Conservation (phyloP, 257 asterid genomes). For the Thymus mandschuricus region DNA sequence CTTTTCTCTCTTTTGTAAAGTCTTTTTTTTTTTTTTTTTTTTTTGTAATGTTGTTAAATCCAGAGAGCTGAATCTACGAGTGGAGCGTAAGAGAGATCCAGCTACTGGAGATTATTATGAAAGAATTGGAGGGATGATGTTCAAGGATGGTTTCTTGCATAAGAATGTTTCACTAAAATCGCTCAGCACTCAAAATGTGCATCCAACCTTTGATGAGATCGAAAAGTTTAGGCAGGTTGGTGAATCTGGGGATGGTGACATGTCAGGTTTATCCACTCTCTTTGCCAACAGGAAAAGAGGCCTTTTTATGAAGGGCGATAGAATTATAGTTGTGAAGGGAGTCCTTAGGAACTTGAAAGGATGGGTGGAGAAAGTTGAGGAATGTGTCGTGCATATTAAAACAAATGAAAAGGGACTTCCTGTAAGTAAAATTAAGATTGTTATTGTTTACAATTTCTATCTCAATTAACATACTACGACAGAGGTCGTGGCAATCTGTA, state of each 20-base stretch:
- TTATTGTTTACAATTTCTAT: background rate
- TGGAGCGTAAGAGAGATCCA: constrained; percentile 79
- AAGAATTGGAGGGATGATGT: constrained; percentile 85
- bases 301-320: constrained; percentile 91
- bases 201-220: constrained; percentile 92
- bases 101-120: constrained; percentile 80
- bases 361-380: constrained; percentile 94
- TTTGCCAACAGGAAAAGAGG: constrained; percentile 87
- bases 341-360: constrained; percentile 88
- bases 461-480: no score
- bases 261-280: constrained; percentile 75
- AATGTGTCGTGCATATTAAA: constrained; percentile 83
- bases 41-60: constrained; percentile 12
- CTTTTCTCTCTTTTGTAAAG: constrained; percentile 9
- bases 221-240: constrained; percentile 84
- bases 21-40: background rate
- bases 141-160: constrained; percentile 89
- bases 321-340: constrained; percentile 86
- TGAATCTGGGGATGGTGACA: constrained; percentile 78
- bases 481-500: background rate
- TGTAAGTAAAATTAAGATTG: constrained; percentile 38
- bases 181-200: constrained; percentile 71
- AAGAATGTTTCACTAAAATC: constrained; percentile 86
- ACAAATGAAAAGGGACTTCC: constrained; percentile 79
- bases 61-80: constrained; percentile 86